A percentile compares a stretch with the other conserved stretches of the same genome.
Conservation (phyloP, 108 stramenopile species). For the Discostella pseudostelligera region DNA sequence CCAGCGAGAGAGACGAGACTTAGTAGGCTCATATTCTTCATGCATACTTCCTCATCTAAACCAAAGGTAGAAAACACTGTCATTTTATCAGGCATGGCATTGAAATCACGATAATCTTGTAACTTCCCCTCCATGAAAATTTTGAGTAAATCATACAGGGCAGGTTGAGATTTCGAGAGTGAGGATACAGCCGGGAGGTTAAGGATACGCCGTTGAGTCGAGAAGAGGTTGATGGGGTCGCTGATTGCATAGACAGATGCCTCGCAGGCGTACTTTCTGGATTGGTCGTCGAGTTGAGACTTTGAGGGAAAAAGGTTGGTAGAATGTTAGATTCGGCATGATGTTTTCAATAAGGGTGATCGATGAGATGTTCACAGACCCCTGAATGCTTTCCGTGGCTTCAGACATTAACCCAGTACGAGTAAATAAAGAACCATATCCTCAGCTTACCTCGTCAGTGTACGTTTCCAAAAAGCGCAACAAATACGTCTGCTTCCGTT, state of each 20-base stretch:
- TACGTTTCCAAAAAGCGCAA: conserved; percentile 70
- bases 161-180: conserved; percentile 40
- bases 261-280: conserved; percentile 59
- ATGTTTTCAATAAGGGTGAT: too few species aligned
- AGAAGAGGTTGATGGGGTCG: conserved; percentile 78
- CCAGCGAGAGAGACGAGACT: conserved; percentile 72
- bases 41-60: conserved; percentile 57
- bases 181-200: conserved; percentile 67
- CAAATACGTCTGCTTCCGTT: conserved; percentile 67
- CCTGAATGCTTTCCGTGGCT: background rate
- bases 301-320: conserved; percentile 4
- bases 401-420: background rate
- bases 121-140: conserved; percentile 83
- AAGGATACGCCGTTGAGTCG: conserved; percentile 65
- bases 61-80: conserved; percentile 53
- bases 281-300: conserved; percentile 58
- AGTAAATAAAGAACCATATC: background rate
- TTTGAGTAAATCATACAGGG: conserved; percentile 65
- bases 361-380: too few species aligned
- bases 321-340: too few species aligned
- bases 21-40: conserved; percentile 78
- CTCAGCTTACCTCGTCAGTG: conserved; percentile 51
- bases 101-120: conserved; percentile 74
- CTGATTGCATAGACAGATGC: conserved; percentile 78
- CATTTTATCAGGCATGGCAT: conserved; percentile 60